A percentile compares a stretch with the other conserved stretches of the same genome.
Evolutionary conservation across 441 rosid genomes (phyloP).

Genomic region (Aleurites moluccanus): DNA sequence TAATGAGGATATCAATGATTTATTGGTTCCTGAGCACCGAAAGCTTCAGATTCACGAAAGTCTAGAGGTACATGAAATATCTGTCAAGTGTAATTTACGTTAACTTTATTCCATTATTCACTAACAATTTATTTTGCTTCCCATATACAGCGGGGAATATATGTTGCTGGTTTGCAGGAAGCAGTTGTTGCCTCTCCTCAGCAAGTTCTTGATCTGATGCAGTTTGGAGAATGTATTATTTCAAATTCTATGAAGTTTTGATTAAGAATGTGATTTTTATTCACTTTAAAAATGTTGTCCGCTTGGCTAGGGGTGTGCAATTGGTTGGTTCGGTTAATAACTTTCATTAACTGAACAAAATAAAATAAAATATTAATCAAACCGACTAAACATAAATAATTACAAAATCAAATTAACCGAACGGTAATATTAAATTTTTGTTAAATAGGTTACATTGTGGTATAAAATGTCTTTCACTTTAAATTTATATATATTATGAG

Average conservation of each 20-base stretch:
- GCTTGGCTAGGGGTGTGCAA: neutral
- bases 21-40: conserved; percentile 87
- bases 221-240: conserved; percentile 79
- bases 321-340: no score
- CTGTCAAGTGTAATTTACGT: conserved; percentile 2
- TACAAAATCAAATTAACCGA: no score
- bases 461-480: no score
- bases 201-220: conserved; percentile 91
- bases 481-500: no score
- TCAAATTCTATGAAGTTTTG: neutral
- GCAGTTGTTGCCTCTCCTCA: conserved; percentile 91
- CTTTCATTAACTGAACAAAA: no score
- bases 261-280: no score
- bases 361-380: no score
- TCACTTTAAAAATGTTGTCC: neutral
- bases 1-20: conserved; percentile 91
- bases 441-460: no score
- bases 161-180: conserved; percentile 94
- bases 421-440: no score
- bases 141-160: conserved; percentile 71
- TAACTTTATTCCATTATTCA: neutral
- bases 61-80: conserved; percentile 53
- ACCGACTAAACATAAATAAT: no score
- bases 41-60: conserved; percentile 92
- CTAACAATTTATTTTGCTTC: conserved; percentile 17